Evolutionary conservation across 2,329 filamentous ascomycete species (phyloP), one percentile per base, ranked within the genome.

Genomic region (Colletotrichum noveboracense): DNA sequence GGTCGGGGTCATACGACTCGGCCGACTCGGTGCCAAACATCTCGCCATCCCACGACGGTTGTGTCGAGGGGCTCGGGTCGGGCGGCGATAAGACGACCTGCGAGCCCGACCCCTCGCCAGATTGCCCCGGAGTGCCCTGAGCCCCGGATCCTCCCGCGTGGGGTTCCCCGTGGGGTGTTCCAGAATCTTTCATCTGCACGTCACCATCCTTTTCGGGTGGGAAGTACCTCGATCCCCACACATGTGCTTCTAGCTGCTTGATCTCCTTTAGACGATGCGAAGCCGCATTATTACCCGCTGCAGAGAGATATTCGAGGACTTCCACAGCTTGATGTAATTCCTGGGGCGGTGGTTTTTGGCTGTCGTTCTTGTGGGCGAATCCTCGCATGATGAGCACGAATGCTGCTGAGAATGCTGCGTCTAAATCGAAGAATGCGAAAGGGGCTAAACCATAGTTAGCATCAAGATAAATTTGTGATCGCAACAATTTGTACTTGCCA

Each of bases 311-410:
- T 10, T 77, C 74, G 2, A 82, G 77, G 3, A 81, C 69, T 9
- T 79, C 77, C 3, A 77, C 78, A 5, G 80, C 79, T 52, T 80
- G 68, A 2, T 75, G 66, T 2, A 82, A 66, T 9, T 80, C 80
- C 4, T 79, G 78, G 5, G 80, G 80, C 6, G 80, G 80, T 5
- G 78, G 76, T 26, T 80, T 78, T 26, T 76, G 74, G 32, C 74
- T 77, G 48, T 76, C 74, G 10, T 61, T 73, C 48, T 76, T 76
- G 24, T 80, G 77, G 1, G 81, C 77, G 55, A 82, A 81, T 0
- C 80, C 80, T 67, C 79, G 79, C 80, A 82, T 81, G 12, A 79
- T 77, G 2, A 82, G 56, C 5, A 80, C 76, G 64, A 82, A 81
- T 1, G 80, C 80, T 3, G 80, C 80, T 2, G 80, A 81, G 34